Evolutionary conservation across 805 yeast species (phyloP).

Genomic region (Candida quercuum): DNA sequence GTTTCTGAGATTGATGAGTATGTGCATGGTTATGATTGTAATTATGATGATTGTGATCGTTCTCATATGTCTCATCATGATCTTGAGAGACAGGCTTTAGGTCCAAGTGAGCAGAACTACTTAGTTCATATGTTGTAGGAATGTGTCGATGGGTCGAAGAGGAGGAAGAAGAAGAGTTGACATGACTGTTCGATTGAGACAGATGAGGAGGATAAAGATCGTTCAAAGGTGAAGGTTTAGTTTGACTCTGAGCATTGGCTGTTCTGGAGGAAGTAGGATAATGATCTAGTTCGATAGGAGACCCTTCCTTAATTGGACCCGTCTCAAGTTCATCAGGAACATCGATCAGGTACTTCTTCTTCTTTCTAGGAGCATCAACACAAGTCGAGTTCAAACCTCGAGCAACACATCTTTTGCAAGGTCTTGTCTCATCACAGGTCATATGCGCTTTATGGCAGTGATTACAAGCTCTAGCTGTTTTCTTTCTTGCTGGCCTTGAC

Average conservation of each 20-base stretch:
- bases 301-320: no score
- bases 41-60: no score
- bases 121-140: background rate
- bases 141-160: background rate
- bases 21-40: background rate
- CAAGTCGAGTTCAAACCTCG: conserved; percentile 68
- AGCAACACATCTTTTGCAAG: conserved; percentile 73
- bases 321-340: conserved; percentile 32
- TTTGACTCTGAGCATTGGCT: background rate
- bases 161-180: background rate
- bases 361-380: conserved; percentile 84
- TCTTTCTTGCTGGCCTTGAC: conserved; percentile 40
- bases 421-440: conserved; percentile 81
- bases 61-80: no score
- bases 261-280: background rate
- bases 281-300: no score
- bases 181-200: background rate
- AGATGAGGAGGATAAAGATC: conserved; percentile 5
- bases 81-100: no score
- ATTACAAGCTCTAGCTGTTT: conserved; percentile 82
- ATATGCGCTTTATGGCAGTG: conserved; percentile 90
- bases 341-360: conserved; percentile 73
- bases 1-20: conserved; percentile 13
- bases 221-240: no score
- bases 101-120: no score